Evolutionary conservation across 495 filamentous ascomycete genomes (phyloP).

Genomic region (Daldinia vernicosa): DNA sequence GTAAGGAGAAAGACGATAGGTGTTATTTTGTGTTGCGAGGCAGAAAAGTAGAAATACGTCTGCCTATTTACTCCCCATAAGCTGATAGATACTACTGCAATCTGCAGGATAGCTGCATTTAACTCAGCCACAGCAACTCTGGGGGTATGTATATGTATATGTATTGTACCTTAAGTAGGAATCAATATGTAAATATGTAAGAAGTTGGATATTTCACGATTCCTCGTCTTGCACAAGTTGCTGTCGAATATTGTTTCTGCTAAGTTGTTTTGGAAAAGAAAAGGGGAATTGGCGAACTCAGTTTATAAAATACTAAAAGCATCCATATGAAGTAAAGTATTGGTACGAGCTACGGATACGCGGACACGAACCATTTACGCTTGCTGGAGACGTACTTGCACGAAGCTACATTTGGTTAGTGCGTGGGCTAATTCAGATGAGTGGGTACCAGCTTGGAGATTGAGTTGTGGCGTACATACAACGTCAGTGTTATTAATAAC

Average conservation of each 20-base stretch:
- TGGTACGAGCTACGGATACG: not conserved
- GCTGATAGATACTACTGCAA: not conserved
- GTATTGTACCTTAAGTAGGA: not conserved
- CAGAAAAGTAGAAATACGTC: not conserved
- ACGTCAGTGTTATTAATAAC: conserved; percentile 1
- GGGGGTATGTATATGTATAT: not conserved
- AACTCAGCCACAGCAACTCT: not conserved
- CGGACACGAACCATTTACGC: not conserved
- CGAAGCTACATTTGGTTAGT: not conserved
- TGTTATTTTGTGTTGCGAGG: not conserved
- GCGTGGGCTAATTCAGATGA: not conserved
- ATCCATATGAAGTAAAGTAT: not conserved
- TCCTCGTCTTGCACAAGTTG: not conserved
- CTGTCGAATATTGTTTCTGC: not conserved
- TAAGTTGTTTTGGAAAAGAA: not conserved
- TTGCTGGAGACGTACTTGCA: not conserved
- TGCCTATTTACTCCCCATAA: conserved; percentile 1
- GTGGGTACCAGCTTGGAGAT: not conserved
- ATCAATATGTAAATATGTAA: not conserved
- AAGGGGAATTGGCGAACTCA: not conserved
- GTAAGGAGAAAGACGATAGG: not conserved
- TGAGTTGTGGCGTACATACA: not conserved
- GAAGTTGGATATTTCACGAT: not conserved
- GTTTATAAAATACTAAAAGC: not conserved
- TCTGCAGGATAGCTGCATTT: not conserved